phyloP scores from a whole-genome alignment of 805 yeast genomes.

The Candida endomychidarum region DNA sequence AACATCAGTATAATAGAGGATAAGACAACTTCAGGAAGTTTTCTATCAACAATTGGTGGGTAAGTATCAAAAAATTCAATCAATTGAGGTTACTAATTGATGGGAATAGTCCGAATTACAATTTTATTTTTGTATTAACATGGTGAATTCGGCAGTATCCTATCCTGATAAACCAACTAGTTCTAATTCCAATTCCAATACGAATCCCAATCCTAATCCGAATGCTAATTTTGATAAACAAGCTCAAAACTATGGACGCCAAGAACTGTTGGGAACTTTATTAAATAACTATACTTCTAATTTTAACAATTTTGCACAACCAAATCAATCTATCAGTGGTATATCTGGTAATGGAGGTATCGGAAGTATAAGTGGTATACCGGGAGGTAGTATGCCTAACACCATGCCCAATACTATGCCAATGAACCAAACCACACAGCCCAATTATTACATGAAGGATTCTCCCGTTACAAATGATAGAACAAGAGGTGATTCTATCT shows the following conservation, averaged over 20 bases:
- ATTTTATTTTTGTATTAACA: background rate
- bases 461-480: constrained; percentile 15
- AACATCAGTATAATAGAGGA: too few relatives aligned
- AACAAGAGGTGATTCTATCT: constrained; percentile 39
- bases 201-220: background rate
- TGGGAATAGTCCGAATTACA: too few relatives aligned
- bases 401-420: background rate
- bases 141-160: constrained; percentile 9
- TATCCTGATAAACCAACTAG: constrained; percentile 4
- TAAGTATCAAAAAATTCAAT: too few relatives aligned
- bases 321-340: constrained; percentile 8
- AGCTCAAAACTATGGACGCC: constrained; percentile 16
- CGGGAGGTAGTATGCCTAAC: too few relatives aligned
- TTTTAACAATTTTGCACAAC: constrained; percentile 5
- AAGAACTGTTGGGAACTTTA: constrained; percentile 29
- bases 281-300: constrained; percentile 22
- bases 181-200: background rate
- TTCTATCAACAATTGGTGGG: too few relatives aligned
- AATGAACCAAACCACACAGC: constrained; percentile 7
- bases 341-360: constrained; percentile 3
- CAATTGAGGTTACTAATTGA: too few relatives aligned
- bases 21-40: too few relatives aligned
- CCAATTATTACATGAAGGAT: constrained; percentile 6
- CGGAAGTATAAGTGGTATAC: constrained; percentile 2
- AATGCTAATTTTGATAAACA: background rate